Conservation (phyloP, 352 stramenopile genomes). For the Phytophthora hybrid region DNA sequence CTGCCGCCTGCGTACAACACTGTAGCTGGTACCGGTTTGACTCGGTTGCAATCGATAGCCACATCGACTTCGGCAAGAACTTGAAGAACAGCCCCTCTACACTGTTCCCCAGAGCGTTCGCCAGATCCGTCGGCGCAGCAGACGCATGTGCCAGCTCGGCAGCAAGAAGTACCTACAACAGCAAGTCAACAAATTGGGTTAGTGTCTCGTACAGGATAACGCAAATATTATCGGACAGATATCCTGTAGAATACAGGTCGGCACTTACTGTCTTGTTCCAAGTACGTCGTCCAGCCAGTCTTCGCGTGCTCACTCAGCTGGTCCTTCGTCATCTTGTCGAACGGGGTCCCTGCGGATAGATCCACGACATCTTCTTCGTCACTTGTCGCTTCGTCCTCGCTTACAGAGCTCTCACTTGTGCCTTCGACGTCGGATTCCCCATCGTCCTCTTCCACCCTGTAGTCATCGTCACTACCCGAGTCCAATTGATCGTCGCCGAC, state of each 20-base stretch:
- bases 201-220: conserved; percentile 11
- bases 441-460: not conserved
- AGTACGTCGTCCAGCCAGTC: conserved; percentile 2
- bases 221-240: not conserved
- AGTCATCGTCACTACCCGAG: not conserved
- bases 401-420: not conserved
- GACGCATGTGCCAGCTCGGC: not conserved
- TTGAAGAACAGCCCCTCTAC: conserved; percentile 9
- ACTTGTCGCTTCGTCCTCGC: conserved; percentile 6
- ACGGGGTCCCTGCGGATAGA: conserved; percentile 3
- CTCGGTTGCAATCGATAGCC: conserved; percentile 7
- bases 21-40: conserved; percentile 10
- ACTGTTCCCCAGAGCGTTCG: not conserved
- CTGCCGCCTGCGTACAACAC: not conserved
- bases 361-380: conserved; percentile 10
- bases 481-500: not conserved
- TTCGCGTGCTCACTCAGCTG: conserved; percentile 5
- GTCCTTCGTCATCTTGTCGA: conserved; percentile 18
- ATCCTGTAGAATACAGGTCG: conserved; percentile 8
- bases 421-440: not conserved
- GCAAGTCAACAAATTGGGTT: not conserved
- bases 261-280: not conserved
- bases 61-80: conserved; percentile 16
- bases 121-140: conserved; percentile 3
- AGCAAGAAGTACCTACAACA: not conserved